A percentile compares a stretch with the other conserved stretches of the same genome.
Evolutionary conservation across 768 basidiomycete genomes (phyloP).

Genomic region (Pleurotus cornucopiae): DNA sequence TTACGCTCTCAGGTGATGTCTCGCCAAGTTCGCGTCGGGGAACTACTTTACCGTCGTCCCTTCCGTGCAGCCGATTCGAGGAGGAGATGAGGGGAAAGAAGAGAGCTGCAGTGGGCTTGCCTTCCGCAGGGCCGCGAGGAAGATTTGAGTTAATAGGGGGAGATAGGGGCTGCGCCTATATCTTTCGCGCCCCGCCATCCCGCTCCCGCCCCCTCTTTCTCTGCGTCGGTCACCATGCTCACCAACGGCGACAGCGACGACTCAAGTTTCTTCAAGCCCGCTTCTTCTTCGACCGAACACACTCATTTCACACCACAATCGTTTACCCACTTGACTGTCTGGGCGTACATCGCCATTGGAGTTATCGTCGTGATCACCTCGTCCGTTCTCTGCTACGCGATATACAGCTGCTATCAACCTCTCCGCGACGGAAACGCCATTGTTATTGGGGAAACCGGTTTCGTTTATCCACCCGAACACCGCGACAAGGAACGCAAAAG

Average conservation of each 20-base stretch:
- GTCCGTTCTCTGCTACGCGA: constrained; percentile 4
- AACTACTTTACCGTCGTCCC: too few species aligned
- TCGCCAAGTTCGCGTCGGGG: too few species aligned
- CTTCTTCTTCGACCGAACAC: not conserved
- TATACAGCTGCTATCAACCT: constrained; percentile 9
- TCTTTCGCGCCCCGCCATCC: not conserved
- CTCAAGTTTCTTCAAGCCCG: constrained; percentile 1
- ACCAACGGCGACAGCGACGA: constrained; percentile 3
- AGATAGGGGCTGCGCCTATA: too few species aligned
- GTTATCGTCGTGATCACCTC: constrained; percentile 7
- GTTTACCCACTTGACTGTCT: constrained; percentile 8
- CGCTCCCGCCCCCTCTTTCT: not conserved
- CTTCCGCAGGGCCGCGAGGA: not conserved
- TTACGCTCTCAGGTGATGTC: too few species aligned
- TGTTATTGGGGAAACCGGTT: constrained; percentile 1
- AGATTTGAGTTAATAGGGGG: not conserved
- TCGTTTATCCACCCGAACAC: not conserved
- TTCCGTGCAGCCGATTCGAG: too few species aligned
- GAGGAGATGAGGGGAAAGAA: too few species aligned
- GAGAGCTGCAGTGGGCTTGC: too few species aligned
- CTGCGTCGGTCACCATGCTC: not conserved
- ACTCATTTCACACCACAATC: constrained; percentile 7
- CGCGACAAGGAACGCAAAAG: not conserved
- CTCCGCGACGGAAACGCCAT: not conserved
- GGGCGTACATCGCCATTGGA: constrained; percentile 10